These are phyloP conservation scores for Diaporthe sp. DNA, from an alignment of 2,329 filamentous ascomycete species.

Conservation along the genomic window DNA sequence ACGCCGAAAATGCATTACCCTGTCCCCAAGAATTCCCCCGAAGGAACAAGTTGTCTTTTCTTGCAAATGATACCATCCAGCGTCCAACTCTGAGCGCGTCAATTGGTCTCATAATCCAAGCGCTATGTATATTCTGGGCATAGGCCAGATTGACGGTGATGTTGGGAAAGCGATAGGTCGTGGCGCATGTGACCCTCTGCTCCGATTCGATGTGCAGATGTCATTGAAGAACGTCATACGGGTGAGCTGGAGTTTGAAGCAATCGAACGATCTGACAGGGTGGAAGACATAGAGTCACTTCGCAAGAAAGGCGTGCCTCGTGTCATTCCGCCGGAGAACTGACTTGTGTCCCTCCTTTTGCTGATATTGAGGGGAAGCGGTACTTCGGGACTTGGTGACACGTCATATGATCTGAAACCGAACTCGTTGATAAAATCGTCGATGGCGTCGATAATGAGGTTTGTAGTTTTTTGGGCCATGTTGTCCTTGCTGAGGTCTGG, in stretches of 20 bases:
- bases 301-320: background rate
- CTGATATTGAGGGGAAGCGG: slow-evolving; percentile 9
- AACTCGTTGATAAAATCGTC: slow-evolving; percentile 3
- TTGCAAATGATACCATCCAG: background rate
- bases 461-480: background rate
- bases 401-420: background rate
- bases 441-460: slow-evolving; percentile 4
- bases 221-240: background rate
- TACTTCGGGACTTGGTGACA: background rate
- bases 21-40: no score
- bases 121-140: background rate
- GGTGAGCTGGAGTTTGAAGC: background rate
- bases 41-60: background rate
- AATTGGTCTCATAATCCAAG: background rate
- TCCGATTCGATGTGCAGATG: background rate
- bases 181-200: background rate
- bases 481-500: background rate
- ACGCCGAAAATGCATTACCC: background rate
- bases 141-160: background rate
- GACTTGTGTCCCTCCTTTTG: background rate
- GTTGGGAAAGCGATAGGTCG: background rate
- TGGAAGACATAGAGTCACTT: slow-evolving; percentile 8
- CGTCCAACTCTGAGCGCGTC: background rate
- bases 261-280: background rate
- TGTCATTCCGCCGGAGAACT: background rate